Percentiles rank a stretch among this genome's conserved stretches.
Evolutionary conservation across 2,329 filamentous ascomycete genomes (phyloP).

Genomic region (Xylaria sp.): DNA sequence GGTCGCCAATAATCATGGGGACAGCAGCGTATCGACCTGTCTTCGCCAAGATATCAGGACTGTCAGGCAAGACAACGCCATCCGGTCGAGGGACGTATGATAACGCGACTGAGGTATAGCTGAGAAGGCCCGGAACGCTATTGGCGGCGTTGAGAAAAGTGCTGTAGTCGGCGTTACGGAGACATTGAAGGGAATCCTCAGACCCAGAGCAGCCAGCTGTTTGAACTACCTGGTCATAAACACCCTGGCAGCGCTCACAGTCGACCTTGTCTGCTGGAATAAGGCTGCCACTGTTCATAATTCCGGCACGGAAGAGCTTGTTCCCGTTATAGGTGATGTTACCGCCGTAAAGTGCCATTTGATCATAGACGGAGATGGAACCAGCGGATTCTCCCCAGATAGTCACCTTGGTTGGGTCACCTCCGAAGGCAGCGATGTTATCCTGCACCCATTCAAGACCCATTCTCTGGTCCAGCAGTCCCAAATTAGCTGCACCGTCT

Average conservation of each 20-base stretch:
- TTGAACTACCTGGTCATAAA: slow-evolving; percentile 71
- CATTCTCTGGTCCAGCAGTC: slow-evolving; percentile 76
- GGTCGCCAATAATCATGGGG: slow-evolving; percentile 75
- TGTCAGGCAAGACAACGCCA: slow-evolving; percentile 68
- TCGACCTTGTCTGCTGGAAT: slow-evolving; percentile 72
- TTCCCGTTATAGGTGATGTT: slow-evolving; percentile 79
- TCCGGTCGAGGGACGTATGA: slow-evolving; percentile 81
- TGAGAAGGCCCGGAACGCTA: slow-evolving; percentile 74
- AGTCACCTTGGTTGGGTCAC: slow-evolving; percentile 80
- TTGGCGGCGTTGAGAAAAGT: slow-evolving; percentile 73
- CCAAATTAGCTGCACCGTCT: slow-evolving; percentile 76
- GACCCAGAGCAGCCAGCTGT: slow-evolving; percentile 69
- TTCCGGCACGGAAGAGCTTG: slow-evolving; percentile 77
- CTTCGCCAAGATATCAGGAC: slow-evolving; percentile 67
- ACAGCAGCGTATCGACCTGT: slow-evolving; percentile 67
- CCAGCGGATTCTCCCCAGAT: slow-evolving; percentile 82
- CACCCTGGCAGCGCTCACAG: slow-evolving; percentile 69
- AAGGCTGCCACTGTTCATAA: slow-evolving; percentile 79
- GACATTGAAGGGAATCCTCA: slow-evolving; percentile 70
- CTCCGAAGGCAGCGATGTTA: slow-evolving; percentile 81
- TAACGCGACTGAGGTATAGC: slow-evolving; percentile 74
- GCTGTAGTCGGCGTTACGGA: slow-evolving; percentile 69
- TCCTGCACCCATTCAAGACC: slow-evolving; percentile 81
- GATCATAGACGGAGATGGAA: slow-evolving; percentile 78
- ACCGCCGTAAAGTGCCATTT: slow-evolving; percentile 79